Base-by-base conservation (phyloP, 1,284 basidiomycete species). In the Trametes versicolor region DNA sequence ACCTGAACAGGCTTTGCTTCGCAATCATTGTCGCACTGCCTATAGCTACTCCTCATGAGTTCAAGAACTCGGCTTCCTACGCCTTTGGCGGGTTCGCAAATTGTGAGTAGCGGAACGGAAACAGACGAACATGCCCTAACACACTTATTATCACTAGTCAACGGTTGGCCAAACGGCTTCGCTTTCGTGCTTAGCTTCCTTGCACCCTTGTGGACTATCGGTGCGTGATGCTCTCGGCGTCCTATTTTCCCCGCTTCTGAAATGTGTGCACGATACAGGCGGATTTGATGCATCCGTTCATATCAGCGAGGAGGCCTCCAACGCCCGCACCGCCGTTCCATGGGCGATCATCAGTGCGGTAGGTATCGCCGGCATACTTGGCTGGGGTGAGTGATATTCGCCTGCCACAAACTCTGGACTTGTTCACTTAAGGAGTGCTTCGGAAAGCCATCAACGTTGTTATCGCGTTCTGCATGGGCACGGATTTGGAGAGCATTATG, bases 141-240 rank as follows among this genome's bases (percentile, higher is more conserved):
- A 1, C 9, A 10, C 23, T 45, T n/a, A 34, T 7, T 8, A 17
- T 4, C 41, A 19, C 9, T 65, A 92, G 91, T 87, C n/a, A 84
- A 86, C 60, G 87, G 87, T 6, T 95, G 91, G 91, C 80, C 87
- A 0, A 80, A 85, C 68, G 91, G 91, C 0, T 93, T 85, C 70
- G 90, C 93, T 0, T 95, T 94, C 73, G 84, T 94, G 36, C 77
- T 94, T 25, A 90, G 89, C 65, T 92, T 93, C 73, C 80, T 94
- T 29, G 87, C 91, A 0, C 93, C 93, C 0, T 80, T 91, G 3
- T 95, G 93, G 93, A 91, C 92, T 0, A 91, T 94, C 57, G 83
- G 90, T 90, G 71, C 6, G 60, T 64, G 53, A 50, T 25, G 36
- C 13, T 12, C 8, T 3, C 19, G 17, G 15, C 3, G 6, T 3